These are phyloP conservation scores for Daldinia sp. DNA, from an alignment of 2,329 filamentous ascomycete genomes.

Conservation along the genomic window DNA sequence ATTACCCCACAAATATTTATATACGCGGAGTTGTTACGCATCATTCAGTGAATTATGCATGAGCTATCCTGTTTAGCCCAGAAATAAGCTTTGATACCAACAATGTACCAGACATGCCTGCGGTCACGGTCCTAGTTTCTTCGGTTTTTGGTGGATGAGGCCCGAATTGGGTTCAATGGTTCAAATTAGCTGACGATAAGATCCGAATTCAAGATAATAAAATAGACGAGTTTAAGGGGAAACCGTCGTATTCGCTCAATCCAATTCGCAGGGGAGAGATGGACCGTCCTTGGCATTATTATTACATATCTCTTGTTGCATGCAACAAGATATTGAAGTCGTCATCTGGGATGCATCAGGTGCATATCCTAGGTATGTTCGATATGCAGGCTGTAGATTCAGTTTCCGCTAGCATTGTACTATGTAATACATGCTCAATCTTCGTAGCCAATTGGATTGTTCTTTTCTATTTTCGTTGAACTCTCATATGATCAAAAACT, in stretches of 20 bases:
- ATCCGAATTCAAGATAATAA: neutral
- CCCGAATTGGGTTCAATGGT: neutral
- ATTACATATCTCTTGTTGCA: slow-evolving; percentile 1
- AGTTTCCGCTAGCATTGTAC: slow-evolving; percentile 7
- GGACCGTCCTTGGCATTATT: neutral
- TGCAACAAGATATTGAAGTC: slow-evolving; percentile 13
- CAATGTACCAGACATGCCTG: neutral
- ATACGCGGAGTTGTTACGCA: neutral
- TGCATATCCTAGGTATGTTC: slow-evolving; percentile 3
- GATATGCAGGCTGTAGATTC: slow-evolving; percentile 16
- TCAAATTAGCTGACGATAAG: neutral
- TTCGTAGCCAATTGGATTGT: slow-evolving; percentile 8
- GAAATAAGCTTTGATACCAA: slow-evolving; percentile 5
- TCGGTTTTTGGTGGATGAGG: neutral
- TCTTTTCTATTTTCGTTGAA: neutral
- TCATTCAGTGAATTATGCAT: slow-evolving; percentile 18
- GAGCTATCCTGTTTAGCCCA: slow-evolving; percentile 4
- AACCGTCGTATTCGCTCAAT: slow-evolving; percentile 16
- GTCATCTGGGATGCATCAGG: slow-evolving; percentile 20
- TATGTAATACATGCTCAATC: neutral
- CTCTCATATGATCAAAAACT: neutral
- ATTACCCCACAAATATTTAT: slow-evolving; percentile 22
- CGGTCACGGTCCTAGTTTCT: neutral
- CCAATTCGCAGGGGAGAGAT: slow-evolving; percentile 4
- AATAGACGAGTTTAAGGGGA: neutral